phyloP scores from a whole-genome alignment of 768 basidiomycete genomes.

The Hypsizygus marmoreus region DNA sequence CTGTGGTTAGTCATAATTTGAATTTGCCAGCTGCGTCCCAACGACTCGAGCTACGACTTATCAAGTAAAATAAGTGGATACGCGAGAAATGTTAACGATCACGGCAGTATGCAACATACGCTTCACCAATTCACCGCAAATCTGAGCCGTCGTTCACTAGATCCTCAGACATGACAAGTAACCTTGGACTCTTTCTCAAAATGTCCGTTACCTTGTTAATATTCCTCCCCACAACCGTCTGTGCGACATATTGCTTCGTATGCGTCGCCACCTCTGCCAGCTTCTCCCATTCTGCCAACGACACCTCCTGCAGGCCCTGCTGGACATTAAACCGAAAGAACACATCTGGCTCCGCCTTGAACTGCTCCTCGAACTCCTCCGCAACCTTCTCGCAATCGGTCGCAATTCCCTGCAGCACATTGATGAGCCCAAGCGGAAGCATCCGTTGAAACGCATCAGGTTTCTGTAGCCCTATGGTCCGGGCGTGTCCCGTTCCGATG shows the following conservation, averaged over 20 bases:
- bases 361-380: background rate
- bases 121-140: no score
- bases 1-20: no score
- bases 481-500: constrained; percentile 11
- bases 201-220: background rate
- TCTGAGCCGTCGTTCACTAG: no score
- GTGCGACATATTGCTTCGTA: constrained; percentile 2
- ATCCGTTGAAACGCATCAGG: background rate
- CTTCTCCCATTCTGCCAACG: constrained; percentile 8
- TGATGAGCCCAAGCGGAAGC: background rate
- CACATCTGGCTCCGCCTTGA: background rate
- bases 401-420: constrained; percentile 2
- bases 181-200: no score
- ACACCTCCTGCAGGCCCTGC: constrained; percentile 13
- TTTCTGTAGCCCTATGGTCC: background rate
- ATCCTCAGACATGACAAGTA: no score
- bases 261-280: constrained; percentile 12
- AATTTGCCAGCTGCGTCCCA: no score
- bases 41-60: no score
- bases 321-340: constrained; percentile 16
- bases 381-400: constrained; percentile 10
- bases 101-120: no score
- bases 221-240: background rate
- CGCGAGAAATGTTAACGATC: no score
- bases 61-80: no score